Evolutionary conservation across 2,329 filamentous ascomycete species (phyloP), one percentile per base, ranked within the genome.

Genomic region (Orbilia brochopaga): DNA sequence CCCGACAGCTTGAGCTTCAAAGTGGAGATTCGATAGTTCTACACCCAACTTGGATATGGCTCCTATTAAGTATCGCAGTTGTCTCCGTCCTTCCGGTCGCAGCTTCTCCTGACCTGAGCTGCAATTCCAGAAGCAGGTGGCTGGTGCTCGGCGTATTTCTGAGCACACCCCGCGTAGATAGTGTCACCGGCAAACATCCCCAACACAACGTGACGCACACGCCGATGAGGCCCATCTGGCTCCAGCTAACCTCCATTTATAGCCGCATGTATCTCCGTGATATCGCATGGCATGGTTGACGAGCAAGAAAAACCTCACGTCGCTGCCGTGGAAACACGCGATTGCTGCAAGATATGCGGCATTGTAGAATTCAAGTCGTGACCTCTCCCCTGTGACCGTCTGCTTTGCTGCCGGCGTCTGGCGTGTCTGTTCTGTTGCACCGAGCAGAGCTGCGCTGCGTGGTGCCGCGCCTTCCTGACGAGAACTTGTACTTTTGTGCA

Each of bases 401-500:
- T 17, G 11, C 40, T 15, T 44, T 17, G 13, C 40, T 44, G 3
- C 11, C 40, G 40, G 11, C 17, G 17, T 17, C 40, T 44, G 40
- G 40, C 11, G 40, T 32, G 40, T 44, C 17, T 15, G 17, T 15
- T 15, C 17, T 48, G n/a, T 23, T 48, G 44, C 44, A 19, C 44
- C 6, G 44, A 48, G 19, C 8, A 48, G 44, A n/a, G n/a, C n/a
- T n/a, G n/a, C n/a, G n/a, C n/a, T n/a, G n/a, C 19, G 19, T 19
- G 8, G 15, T 61, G 42, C 58, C 66, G 66, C 66, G 53, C 59
- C 58, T 63, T 48, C n/a, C n/a, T 48, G 15, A 5, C 8, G 5
- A 19, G 17, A 15, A n/a, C n/a, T n/a, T n/a, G n/a, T n/a, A n/a
- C n/a, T n/a, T n/a, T n/a, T n/a, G n/a, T n/a, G n/a, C n/a, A n/a